Percentiles rank a stretch among this genome's conserved stretches.
Conservation (phyloP, 78 protist species). For the slime mould (Dictyostelium discoideum) region dicty_2.7 NC_007088.5:4263001-4263500, state of each 20-base stretch:
- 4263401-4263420: not conserved
- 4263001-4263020: not conserved
- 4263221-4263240: not conserved
- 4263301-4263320: not conserved
- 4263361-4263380: not conserved
- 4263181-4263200: not conserved
- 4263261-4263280: not conserved
- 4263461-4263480: constrained; percentile 17
- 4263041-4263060: not conserved
- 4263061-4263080: not conserved
- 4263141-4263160: not conserved
- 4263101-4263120: not conserved
- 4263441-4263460: not conserved
- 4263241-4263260: not conserved
- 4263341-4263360: constrained; percentile 14
- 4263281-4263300: not conserved
- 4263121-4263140: not conserved
- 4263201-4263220: not conserved
- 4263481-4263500: constrained; percentile 28
- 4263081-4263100: not conserved
- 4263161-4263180: not conserved
- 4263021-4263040: not conserved
- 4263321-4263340: constrained; percentile 4
- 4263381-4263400: not conserved
- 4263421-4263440: not conserved